A percentile compares a stretch with the other conserved stretches of the same genome.
Evolutionary conservation across 805 yeast genomes (phyloP).

Genomic region (Kodamaea kaohsiungensis): DNA sequence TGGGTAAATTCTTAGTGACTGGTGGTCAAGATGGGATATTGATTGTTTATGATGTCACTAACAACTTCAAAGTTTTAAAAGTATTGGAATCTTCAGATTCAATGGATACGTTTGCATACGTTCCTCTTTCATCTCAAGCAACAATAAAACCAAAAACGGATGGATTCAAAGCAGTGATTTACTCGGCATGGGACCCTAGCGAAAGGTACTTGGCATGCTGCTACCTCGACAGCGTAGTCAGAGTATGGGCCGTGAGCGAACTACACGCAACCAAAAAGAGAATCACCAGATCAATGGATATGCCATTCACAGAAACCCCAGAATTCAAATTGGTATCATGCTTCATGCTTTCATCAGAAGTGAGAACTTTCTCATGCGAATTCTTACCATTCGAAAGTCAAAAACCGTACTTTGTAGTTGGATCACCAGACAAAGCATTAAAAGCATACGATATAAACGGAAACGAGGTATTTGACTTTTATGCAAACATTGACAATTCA

Average conservation of each 20-base stretch:
- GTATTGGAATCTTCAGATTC: constrained; percentile 30
- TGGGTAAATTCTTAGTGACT: constrained; percentile 75
- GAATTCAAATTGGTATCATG: constrained; percentile 30
- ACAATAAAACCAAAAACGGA: constrained; percentile 30
- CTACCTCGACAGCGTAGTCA: constrained; percentile 67
- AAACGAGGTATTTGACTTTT: constrained; percentile 43
- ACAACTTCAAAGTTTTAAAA: constrained; percentile 36
- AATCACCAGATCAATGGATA: constrained; percentile 29
- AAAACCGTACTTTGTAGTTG: constrained; percentile 58
- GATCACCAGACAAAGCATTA: constrained; percentile 70
- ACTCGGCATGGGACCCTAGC: constrained; percentile 74
- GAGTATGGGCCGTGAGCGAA: constrained; percentile 63
- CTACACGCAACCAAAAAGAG: constrained; percentile 22
- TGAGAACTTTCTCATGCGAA: constrained; percentile 54
- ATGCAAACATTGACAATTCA: constrained; percentile 31
- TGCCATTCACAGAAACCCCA: constrained; percentile 4
- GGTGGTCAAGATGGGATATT: constrained; percentile 70
- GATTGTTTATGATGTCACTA: constrained; percentile 62
- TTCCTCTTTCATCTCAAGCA: constrained; percentile 26
- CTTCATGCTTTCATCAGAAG: constrained; percentile 40
- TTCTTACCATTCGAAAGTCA: constrained; percentile 55
- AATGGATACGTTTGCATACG: constrained; percentile 29
- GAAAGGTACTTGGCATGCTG: constrained; percentile 68
- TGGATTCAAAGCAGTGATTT: constrained; percentile 46
- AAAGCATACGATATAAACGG: constrained; percentile 43